A percentile compares a stretch with the other conserved stretches of the same genome.
Evolutionary conservation across 164 flowering plant species (phyloP).

Genomic region (Amborella trichopoda): DNA sequence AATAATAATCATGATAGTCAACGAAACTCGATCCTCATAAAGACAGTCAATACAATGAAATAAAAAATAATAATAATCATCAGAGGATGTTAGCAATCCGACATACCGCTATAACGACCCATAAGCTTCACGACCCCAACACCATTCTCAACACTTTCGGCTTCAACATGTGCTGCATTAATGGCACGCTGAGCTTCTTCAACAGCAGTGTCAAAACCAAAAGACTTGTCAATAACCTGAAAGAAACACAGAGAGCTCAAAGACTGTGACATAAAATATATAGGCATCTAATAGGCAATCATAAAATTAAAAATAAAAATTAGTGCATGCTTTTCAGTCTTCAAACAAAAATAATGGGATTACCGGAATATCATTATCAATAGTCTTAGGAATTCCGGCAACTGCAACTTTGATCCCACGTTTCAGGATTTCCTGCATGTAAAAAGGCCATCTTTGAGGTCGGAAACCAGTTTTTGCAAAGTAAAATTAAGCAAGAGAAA

Average conservation of each 20-base stretch:
- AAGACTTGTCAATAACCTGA: slow-evolving; percentile 91
- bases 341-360: background rate
- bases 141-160: slow-evolving; percentile 80
- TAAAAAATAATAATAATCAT: too few relatives aligned
- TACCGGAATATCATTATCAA: slow-evolving; percentile 97
- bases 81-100: background rate
- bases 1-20: too few relatives aligned
- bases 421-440: slow-evolving; percentile 63
- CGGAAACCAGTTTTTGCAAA: too few relatives aligned
- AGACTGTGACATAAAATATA: too few relatives aligned
- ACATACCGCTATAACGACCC: slow-evolving; percentile 91
- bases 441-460: background rate
- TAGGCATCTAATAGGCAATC: too few relatives aligned
- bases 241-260: background rate
- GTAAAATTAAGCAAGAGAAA: too few relatives aligned
- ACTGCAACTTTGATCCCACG: slow-evolving; percentile 86
- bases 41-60: too few relatives aligned
- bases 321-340: background rate
- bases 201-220: slow-evolving; percentile 93
- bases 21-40: too few relatives aligned
- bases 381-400: slow-evolving; percentile 91
- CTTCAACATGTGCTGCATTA: slow-evolving; percentile 94
- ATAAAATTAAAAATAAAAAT: too few relatives aligned
- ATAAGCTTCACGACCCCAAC: slow-evolving; percentile 89
- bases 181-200: slow-evolving; percentile 99